These are phyloP conservation scores for Penicillium sp. DNA, from an alignment of 2,329 filamentous ascomycete species.

Conservation along the genomic window DNA sequence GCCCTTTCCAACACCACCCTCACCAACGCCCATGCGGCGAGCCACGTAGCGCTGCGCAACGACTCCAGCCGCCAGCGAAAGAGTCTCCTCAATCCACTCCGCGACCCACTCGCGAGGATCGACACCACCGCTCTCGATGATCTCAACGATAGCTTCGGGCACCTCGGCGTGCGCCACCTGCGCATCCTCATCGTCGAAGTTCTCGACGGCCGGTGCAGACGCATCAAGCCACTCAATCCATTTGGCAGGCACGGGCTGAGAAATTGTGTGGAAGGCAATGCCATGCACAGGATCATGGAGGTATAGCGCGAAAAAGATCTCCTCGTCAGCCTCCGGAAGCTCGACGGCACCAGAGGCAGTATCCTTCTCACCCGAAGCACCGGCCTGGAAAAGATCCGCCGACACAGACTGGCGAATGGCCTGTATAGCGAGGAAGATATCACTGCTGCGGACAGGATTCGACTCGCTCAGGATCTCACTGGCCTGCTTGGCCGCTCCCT, in stretches of 20 bases:
- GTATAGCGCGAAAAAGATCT: constrained; percentile 75
- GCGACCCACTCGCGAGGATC: constrained; percentile 96
- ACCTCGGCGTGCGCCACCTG: constrained; percentile 42
- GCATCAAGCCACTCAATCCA: constrained; percentile 94
- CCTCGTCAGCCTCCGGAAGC: constrained; percentile 50
- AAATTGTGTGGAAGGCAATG: constrained; percentile 80
- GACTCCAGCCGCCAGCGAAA: constrained; percentile 76
- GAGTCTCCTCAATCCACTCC: constrained; percentile 91
- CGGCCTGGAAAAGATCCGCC: constrained; percentile 67
- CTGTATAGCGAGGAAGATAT: constrained; percentile 95
- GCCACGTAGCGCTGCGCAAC: constrained; percentile 96
- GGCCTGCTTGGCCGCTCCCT: constrained; percentile 76
- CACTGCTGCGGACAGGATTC: constrained; percentile 88
- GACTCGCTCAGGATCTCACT: constrained; percentile 76
- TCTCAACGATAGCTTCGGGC: constrained; percentile 83
- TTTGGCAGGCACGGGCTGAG: constrained; percentile 77
- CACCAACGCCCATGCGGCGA: constrained; percentile 90
- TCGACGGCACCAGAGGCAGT: constrained; percentile 36
- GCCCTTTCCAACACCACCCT: constrained; percentile 66
- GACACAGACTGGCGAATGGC: constrained; percentile 70
- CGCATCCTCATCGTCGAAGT: constrained; percentile 42
- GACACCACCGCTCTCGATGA: constrained; percentile 72
- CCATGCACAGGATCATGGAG: constrained; percentile 85
- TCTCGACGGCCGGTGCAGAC: constrained; percentile 45
- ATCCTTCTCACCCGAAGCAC: constrained; percentile 43